A percentile compares a stretch with the other conserved stretches of the same genome.
phyloP scores from a whole-genome alignment of 2,329 filamentous ascomycete genomes.

The Diaporthe velutina region DNA sequence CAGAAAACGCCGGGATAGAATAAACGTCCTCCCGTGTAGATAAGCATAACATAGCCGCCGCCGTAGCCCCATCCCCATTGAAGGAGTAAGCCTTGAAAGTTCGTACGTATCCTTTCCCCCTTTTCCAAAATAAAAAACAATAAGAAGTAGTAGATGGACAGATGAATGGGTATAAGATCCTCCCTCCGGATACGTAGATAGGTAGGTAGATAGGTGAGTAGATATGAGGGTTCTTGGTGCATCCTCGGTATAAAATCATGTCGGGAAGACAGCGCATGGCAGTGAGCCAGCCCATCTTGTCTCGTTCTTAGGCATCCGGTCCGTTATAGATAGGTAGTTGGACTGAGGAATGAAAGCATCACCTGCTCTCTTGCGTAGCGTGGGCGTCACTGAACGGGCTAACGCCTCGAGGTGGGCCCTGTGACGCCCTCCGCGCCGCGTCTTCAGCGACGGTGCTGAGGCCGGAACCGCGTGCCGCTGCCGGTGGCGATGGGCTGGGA shows the following conservation, averaged over 20 bases:
- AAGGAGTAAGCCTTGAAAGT: background rate
- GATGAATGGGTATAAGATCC: conserved; percentile 23
- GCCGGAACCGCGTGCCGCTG: conserved; percentile 55
- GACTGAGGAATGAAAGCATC: background rate
- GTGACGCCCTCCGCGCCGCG: conserved; percentile 57
- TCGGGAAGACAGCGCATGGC: background rate
- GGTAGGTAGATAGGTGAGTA: background rate
- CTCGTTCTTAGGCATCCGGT: background rate
- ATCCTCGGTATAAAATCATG: background rate
- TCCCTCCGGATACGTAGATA: background rate
- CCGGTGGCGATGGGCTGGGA: conserved; percentile 64
- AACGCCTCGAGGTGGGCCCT: conserved; percentile 49
- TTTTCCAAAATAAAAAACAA: conserved; percentile 23
- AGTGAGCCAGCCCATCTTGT: background rate
- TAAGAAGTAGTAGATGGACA: conserved; percentile 28
- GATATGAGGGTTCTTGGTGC: background rate
- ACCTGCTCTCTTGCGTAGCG: conserved; percentile 62
- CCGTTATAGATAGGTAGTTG: background rate
- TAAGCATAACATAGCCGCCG: conserved; percentile 14
- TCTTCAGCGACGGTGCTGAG: conserved; percentile 70
- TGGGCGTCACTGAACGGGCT: conserved; percentile 72
- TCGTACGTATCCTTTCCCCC: conserved; percentile 10
- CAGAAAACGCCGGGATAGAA: conserved; percentile 2
- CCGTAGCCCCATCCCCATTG: conserved; percentile 1
- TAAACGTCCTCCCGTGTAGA: conserved; percentile 5